Percentiles rank a stretch among this genome's conserved stretches.
These are phyloP conservation scores for Pistacia integerrima DNA, from an alignment of 345 rosid species.

Conservation along the genomic window DNA sequence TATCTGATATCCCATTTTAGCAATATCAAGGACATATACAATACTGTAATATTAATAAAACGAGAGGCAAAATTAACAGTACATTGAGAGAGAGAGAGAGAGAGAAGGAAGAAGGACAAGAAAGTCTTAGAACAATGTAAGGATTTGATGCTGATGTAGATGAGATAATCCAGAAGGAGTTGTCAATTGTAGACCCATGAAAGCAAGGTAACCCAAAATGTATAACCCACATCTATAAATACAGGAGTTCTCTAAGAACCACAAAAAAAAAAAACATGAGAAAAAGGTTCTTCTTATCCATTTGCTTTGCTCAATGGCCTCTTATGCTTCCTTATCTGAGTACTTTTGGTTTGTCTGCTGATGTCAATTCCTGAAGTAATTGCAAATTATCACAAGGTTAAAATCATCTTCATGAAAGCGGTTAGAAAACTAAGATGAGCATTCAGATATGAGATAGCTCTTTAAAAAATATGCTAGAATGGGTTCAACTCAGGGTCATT, in stretches of 20 bases:
- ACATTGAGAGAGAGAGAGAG: not conserved
- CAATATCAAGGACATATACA: not conserved
- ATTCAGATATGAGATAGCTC: not conserved
- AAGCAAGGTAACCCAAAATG: too few species aligned
- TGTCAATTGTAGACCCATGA: too few species aligned
- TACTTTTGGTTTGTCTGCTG: too few species aligned
- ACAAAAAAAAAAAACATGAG: not conserved
- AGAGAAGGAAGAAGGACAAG: not conserved
- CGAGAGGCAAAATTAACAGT: not conserved
- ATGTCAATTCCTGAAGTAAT: not conserved
- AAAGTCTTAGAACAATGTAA: not conserved
- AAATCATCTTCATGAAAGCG: not conserved
- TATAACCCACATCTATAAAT: too few species aligned
- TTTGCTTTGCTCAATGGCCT: not conserved
- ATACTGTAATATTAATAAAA: too few species aligned
- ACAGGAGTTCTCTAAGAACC: not conserved
- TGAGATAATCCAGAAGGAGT: too few species aligned
- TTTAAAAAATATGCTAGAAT: not conserved
- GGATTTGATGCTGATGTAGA: too few species aligned
- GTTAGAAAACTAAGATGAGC: not conserved
- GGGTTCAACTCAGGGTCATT: not conserved
- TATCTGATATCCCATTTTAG: conserved; percentile 21
- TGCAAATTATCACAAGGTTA: not conserved
- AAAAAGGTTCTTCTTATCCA: not conserved
- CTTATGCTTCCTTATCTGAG: not conserved